Conservation (phyloP, 2,329 filamentous ascomycete genomes). For the Beauveria pseudobassiana region DNA sequence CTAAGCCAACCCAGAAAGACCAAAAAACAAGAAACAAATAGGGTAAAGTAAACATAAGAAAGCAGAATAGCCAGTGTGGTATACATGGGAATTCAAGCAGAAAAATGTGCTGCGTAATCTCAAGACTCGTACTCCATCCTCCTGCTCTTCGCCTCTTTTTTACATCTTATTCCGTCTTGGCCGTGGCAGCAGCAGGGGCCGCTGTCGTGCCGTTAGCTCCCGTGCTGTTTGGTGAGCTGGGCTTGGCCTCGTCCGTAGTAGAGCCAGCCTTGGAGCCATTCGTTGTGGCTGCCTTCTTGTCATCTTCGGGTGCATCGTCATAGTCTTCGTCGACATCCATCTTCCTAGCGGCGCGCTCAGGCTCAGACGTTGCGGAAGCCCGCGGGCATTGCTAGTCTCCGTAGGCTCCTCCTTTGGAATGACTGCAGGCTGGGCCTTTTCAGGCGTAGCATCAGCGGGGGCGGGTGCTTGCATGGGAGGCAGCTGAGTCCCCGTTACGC, state of each 20-base stretch:
- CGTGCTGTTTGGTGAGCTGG: slow-evolving; percentile 37
- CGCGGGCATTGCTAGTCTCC: slow-evolving; percentile 35
- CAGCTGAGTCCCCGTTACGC: slow-evolving; percentile 45
- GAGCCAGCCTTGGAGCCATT: slow-evolving; percentile 40
- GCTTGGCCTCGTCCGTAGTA: slow-evolving; percentile 45
- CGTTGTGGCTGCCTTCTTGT: slow-evolving; percentile 50
- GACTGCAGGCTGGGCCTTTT: slow-evolving; percentile 30
- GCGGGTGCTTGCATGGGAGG: slow-evolving; percentile 51
- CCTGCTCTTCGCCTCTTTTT: slow-evolving; percentile 1
- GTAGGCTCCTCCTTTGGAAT: slow-evolving; percentile 53
- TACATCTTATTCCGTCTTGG: slow-evolving; percentile 38
- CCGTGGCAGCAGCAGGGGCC: slow-evolving; percentile 27
- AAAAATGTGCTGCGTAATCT: slow-evolving; percentile 9
- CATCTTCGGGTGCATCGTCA: slow-evolving; percentile 87
- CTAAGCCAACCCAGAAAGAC: slow-evolving; percentile 9
- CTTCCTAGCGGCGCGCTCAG: slow-evolving; percentile 75
- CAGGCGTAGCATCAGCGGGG: slow-evolving; percentile 43
- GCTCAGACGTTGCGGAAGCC: slow-evolving; percentile 52
- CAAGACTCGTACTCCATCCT: slow-evolving; percentile 5
- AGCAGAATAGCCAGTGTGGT: slow-evolving; percentile 12
- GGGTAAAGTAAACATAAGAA: slow-evolving; percentile 6
- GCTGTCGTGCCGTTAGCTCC: slow-evolving; percentile 36
- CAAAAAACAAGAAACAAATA: slow-evolving; percentile 9
- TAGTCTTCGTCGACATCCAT: slow-evolving; percentile 98
- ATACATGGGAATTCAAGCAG: slow-evolving; percentile 13